phyloP scores from a whole-genome alignment of 1,284 basidiomycete genomes.

The Leccinum fuscescens region DNA sequence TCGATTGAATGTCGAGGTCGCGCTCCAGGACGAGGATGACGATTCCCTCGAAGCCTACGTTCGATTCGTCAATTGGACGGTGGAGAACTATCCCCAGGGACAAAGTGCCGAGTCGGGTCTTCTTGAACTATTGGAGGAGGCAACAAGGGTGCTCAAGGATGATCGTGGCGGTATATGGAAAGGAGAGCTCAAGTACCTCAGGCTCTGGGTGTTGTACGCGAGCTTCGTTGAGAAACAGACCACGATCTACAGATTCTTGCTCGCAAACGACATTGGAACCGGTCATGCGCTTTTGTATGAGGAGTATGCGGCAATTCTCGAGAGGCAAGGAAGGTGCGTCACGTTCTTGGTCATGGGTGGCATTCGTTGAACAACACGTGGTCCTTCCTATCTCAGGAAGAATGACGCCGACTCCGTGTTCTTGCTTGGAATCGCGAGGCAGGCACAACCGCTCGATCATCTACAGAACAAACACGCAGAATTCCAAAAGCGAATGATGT shows the following conservation, averaged over 20 bases:
- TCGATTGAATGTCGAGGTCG: conserved; percentile 51
- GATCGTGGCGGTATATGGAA: conserved; percentile 62
- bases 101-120: conserved; percentile 73
- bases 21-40: conserved; percentile 53
- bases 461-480: conserved; percentile 74
- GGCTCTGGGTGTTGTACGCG: conserved; percentile 91
- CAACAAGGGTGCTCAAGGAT: conserved; percentile 73
- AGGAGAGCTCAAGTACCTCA: conserved; percentile 82
- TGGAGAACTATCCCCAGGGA: conserved; percentile 66
- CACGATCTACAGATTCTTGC: conserved; percentile 81
- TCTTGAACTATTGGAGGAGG: conserved; percentile 78
- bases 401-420: conserved; percentile 88
- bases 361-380: conserved; percentile 3
- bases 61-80: conserved; percentile 66
- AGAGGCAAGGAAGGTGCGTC: conserved; percentile 64
- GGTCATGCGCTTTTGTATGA: conserved; percentile 84
- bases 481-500: conserved; percentile 82
- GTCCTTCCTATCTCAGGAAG: conserved; percentile 48
- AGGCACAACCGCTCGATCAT: conserved; percentile 72
- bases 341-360: neutral
- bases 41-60: conserved; percentile 60
- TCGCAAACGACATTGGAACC: conserved; percentile 89
- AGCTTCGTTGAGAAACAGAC: conserved; percentile 73
- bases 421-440: conserved; percentile 80
- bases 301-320: conserved; percentile 83